Evolutionary conservation across 139 green algal species (phyloP), one percentile per base, ranked within the genome.

Genomic region (Volvox africanus): DNA sequence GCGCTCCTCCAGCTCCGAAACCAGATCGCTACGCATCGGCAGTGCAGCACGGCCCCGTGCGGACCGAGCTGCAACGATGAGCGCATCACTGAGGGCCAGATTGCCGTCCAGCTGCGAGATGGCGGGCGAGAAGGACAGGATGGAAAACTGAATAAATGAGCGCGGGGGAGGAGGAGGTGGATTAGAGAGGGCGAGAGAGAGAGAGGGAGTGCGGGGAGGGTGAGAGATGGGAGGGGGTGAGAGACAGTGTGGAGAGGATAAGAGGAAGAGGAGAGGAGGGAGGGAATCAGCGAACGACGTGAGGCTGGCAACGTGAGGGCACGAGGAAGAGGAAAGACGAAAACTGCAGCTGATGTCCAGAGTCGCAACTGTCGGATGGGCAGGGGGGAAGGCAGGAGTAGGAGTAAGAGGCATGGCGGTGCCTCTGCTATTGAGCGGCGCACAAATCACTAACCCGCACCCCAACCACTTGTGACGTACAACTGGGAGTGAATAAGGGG

Each of bases 61-160:
- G 9, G 88, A 80, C 37, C 77, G 65, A 26, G 92, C 68, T 5
- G 76, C 88, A 24, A 79, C 73, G 26, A 93, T 78, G 32, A 95
- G 61, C 13, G 87, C 83, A 71, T 94, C 90, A n/a, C 92, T 82
- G 11, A 96, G 76, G 1, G 68, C 89, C 32, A 95, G 90, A 79
- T 95, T 93, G 81, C 32, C 84, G 17, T 91, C 37, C n/a, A 93
- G 86, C 92, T 94, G 92, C 26, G 61, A 68, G 35, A 32, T 37
- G 80, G 68, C 68, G 68, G n/a, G n/a, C n/a, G n/a, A n/a, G 68
- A 21, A 22, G 68, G 68, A 26, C 62, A 69, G 19, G 17, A 19
- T 69, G 62, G 62, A n/a, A n/a, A n/a, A n/a, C n/a, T n/a, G n/a
- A n/a, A n/a, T n/a, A n/a, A n/a, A n/a, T n/a, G n/a, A 19, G 62